phyloP scores from a whole-genome alignment of 495 filamentous ascomycete species.

The Thermothielavioides terrestris region DNA sequence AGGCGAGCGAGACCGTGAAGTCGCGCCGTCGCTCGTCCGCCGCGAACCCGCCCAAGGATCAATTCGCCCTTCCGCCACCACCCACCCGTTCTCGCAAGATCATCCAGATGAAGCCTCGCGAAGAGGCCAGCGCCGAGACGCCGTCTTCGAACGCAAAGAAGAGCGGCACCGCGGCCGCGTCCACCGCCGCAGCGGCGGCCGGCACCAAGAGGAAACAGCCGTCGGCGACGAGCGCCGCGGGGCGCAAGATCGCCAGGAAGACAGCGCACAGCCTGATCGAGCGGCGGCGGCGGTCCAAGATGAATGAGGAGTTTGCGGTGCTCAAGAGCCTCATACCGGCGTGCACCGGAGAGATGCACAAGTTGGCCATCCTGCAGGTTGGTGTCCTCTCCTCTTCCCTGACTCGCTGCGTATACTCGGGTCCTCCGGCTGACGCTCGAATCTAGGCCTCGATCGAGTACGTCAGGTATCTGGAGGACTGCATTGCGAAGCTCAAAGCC shows the following conservation, averaged over 20 bases:
- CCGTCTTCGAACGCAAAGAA: constrained; percentile 11
- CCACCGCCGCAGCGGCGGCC: constrained; percentile 25
- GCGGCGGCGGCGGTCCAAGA: constrained; percentile 81
- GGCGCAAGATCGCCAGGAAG: constrained; percentile 88
- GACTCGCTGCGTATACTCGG: no score
- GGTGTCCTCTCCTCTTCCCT: not conserved
- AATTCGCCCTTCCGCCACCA: constrained; percentile 79
- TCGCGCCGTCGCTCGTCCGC: constrained; percentile 49
- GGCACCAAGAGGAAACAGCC: constrained; percentile 61
- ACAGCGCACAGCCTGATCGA: constrained; percentile 96
- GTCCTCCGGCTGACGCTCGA: not conserved
- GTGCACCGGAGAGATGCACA: constrained; percentile 93
- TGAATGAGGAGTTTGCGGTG: constrained; percentile 97
- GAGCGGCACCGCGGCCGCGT: constrained; percentile 18
- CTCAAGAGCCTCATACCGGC: constrained; percentile 95
- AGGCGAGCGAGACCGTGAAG: constrained; percentile 47
- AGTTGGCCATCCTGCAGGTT: constrained; percentile 92
- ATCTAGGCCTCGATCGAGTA: constrained; percentile 89
- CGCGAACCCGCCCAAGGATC: constrained; percentile 41
- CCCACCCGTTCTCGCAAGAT: constrained; percentile 90
- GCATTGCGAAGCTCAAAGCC: constrained; percentile 71
- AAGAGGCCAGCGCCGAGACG: constrained; percentile 29
- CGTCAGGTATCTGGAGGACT: constrained; percentile 86
- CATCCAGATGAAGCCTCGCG: constrained; percentile 87
- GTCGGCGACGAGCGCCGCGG: constrained; percentile 65